phyloP scores from a whole-genome alignment of 2,329 filamentous ascomycete genomes.

The Lachnellula arida region DNA sequence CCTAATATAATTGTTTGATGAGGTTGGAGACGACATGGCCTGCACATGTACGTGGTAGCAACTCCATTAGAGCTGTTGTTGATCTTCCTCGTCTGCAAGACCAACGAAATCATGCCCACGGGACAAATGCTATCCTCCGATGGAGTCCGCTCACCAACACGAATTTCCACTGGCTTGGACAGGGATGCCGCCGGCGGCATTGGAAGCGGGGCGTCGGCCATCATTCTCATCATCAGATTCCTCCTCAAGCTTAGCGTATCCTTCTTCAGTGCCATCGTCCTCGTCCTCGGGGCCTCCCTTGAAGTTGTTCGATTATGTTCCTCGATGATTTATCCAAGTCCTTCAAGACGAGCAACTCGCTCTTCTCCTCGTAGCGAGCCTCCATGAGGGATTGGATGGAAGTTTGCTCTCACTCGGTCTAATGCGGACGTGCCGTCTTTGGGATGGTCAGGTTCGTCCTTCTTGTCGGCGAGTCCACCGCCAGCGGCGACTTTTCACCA shows the following conservation, averaged over 20 bases:
- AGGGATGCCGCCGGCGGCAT: no score
- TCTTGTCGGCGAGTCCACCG: slow-evolving; percentile 88
- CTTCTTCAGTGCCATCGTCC: no score
- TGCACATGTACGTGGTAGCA: slow-evolving; percentile 1
- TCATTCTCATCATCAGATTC: no score
- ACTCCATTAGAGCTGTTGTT: slow-evolving; percentile 95
- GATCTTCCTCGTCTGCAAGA: slow-evolving; percentile 74
- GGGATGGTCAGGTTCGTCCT: slow-evolving; percentile 47
- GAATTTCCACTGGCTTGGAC: not conserved
- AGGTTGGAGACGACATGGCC: no score
- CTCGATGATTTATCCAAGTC: not conserved
- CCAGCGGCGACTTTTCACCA: slow-evolving; percentile 39
- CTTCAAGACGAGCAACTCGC: not conserved
- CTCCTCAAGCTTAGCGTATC: no score
- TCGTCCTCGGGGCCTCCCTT: not conserved
- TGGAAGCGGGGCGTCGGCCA: no score
- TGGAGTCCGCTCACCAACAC: not conserved
- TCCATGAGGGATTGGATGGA: no score
- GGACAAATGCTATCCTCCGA: slow-evolving; percentile 5
- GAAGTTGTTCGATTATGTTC: not conserved
- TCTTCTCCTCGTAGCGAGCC: not conserved
- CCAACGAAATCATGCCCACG: slow-evolving; percentile 6
- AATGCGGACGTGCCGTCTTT: not conserved
- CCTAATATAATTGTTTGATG: no score
- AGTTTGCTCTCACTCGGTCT: not conserved